Evolutionary conservation across 257 asterid species (phyloP).

Genomic region (Nicotiana tomentosiformis): DNA sequence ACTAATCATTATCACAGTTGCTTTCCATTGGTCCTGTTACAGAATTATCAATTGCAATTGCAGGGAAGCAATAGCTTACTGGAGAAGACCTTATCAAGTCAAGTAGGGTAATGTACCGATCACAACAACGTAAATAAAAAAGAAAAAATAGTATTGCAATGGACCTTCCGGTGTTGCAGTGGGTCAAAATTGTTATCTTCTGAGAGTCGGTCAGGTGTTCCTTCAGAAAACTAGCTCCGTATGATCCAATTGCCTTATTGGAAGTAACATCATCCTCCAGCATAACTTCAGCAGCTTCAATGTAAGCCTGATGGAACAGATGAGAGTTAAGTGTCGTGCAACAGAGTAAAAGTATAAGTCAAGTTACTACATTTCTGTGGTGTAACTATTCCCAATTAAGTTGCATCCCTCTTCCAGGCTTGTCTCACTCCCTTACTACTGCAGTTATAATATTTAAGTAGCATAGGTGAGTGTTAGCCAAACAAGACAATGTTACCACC

Average conservation of each 20-base stretch:
- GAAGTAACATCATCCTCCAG: conserved; percentile 85
- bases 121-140: not conserved
- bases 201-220: conserved; percentile 32
- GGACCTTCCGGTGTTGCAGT: conserved; percentile 97
- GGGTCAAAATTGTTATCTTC: conserved; percentile 73
- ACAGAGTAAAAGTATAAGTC: not conserved
- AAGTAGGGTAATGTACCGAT: not conserved
- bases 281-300: conserved; percentile 83
- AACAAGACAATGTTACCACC: conserved; percentile 37
- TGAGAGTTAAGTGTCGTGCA: not conserved
- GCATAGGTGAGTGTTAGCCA: not conserved
- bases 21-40: not conserved
- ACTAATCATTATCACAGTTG: conserved; percentile 16
- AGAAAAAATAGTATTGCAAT: not conserved
- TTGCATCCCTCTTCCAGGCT: not conserved
- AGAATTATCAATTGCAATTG: not conserved
- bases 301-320: conserved; percentile 47
- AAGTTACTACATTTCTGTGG: not conserved
- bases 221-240: conserved; percentile 67
- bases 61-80: not conserved
- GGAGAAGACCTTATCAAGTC: not conserved
- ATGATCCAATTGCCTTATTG: conserved; percentile 77
- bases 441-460: not conserved
- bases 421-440: not conserved
- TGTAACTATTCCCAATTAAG: not conserved